A percentile compares a stretch with the other conserved stretches of the same genome.
Conservation (phyloP, 768 basidiomycete species). For the Auricularia sp. region DNA sequence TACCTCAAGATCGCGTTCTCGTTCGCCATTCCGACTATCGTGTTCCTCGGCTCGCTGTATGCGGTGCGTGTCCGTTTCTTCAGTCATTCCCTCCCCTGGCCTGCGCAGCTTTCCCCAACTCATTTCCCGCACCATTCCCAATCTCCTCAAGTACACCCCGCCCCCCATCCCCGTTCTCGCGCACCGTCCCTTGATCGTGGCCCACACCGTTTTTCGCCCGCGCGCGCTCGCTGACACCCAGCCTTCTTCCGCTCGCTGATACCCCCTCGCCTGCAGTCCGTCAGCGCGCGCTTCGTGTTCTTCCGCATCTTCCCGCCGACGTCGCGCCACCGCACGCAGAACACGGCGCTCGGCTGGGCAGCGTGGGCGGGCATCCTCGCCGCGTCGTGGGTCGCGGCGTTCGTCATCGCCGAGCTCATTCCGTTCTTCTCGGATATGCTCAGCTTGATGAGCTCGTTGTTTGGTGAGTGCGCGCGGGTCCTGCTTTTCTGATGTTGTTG, state of each 20-base stretch:
- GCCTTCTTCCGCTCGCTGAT: no score
- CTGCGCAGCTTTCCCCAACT: no score
- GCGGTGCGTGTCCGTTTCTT: conserved; percentile 18
- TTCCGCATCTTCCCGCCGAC: conserved; percentile 27
- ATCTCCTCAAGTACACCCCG: no score
- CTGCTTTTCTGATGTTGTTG: no score
- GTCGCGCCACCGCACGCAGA: conserved; percentile 4
- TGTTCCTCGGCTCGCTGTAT: conserved; percentile 36
- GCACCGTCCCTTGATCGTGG: no score
- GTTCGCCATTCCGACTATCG: conserved; percentile 36
- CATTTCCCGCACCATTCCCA: no score
- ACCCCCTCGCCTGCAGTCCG: conserved; percentile 25
- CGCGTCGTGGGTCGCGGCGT: conserved; percentile 24
- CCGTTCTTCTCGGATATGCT: conserved; percentile 32
- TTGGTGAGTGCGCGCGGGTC: conserved; percentile 22
- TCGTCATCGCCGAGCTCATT: conserved; percentile 26
- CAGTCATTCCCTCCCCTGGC: no score
- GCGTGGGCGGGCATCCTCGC: conserved; percentile 24
- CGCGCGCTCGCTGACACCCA: no score
- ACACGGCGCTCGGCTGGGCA: conserved; percentile 23
- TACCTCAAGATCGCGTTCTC: conserved; percentile 36
- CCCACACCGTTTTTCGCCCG: no score
- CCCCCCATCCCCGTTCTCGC: no score
- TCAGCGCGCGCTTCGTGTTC: conserved; percentile 35
- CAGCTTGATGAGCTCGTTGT: conserved; percentile 32